phyloP scores from a whole-genome alignment of 805 yeast species.

The Kluyveromyces nonfermentans region DNA sequence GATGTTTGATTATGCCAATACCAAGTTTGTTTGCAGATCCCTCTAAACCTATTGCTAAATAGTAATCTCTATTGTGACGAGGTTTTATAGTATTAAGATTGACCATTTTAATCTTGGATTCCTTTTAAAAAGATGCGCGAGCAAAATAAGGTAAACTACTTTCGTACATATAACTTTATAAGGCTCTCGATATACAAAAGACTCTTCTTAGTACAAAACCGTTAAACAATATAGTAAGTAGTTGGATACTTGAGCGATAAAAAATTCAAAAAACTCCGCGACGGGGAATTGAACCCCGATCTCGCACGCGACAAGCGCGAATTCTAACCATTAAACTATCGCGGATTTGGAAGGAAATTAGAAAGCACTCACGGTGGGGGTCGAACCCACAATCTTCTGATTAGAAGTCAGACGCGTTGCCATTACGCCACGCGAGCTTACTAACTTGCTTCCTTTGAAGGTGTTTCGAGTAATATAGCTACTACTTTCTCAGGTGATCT shows the following conservation, averaged over 20 bases:
- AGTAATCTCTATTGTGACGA: conserved; percentile 31
- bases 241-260: too few relatives aligned
- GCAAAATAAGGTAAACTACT: too few relatives aligned
- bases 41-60: conserved; percentile 82
- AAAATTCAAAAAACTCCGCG: conserved; percentile 11
- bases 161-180: too few relatives aligned
- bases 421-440: conserved; percentile 45
- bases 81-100: conserved; percentile 24
- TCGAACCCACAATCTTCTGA: conserved; percentile 46
- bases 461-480: too few relatives aligned
- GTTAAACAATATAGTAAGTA: too few relatives aligned
- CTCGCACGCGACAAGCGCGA: conserved; percentile 17
- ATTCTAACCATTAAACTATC: conserved; percentile 6
- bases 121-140: neutral
- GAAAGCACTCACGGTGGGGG: conserved; percentile 42
- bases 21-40: conserved; percentile 97
- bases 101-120: conserved; percentile 15
- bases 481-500: too few relatives aligned
- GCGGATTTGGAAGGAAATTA: conserved; percentile 1
- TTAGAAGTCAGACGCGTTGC: conserved; percentile 49
- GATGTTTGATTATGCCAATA: conserved; percentile 81
- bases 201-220: too few relatives aligned
- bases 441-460: conserved; percentile 1
- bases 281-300: conserved; percentile 19
- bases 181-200: too few relatives aligned